Base-by-base conservation (phyloP, 2,329 filamentous ascomycete genomes). In the Raffaelea ambrosiae region DNA sequence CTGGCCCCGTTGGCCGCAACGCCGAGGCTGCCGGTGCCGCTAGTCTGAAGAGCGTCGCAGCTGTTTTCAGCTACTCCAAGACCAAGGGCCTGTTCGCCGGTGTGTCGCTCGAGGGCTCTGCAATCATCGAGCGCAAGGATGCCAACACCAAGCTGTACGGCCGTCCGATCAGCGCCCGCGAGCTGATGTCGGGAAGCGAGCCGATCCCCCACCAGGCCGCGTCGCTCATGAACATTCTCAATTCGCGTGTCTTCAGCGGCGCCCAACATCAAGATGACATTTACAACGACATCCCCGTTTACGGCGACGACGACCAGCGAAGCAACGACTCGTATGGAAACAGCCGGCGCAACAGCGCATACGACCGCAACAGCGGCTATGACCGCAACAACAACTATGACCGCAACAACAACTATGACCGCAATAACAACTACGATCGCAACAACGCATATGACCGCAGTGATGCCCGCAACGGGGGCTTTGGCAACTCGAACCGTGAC, bases 51-150 rank as follows among this genome's bases (percentile, higher is more conserved):
- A 83, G 88, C 53, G 85, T 97, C 9, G 86, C 90, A 0, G 93
- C 88, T 46, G 84, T 98, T 44, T 98, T 98, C 72, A 88, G 87
- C 59, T 98, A 98, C 74, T 93, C 86, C 64, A 97, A 96, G 70
- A 98, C 93, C 13, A 97, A 96, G 71, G 93, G 93, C 19, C 71
- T 98, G 29, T 98, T 98, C 58, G 93, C 93, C 5, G 93, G 93
- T 61, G 90, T 98, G 43, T 94, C 87, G 57, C 72, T 98, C 55
- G 93, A 98, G 65, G 93, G 93, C 20, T 91, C 86, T 52, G 89
- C 87, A 46, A 84, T 98, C 55, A 87, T 97, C 54, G 93, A 98
- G 70, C 81, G 93, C 54, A 85, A 89, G 68, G 93, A 98, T 66
- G 93, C 93, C 57, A 98, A 98, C 63, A 86, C 95, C 69, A 95